These are phyloP conservation scores for Allium sativum DNA, from an alignment of 106 monocot genomes.

Conservation along the genomic window DNA sequence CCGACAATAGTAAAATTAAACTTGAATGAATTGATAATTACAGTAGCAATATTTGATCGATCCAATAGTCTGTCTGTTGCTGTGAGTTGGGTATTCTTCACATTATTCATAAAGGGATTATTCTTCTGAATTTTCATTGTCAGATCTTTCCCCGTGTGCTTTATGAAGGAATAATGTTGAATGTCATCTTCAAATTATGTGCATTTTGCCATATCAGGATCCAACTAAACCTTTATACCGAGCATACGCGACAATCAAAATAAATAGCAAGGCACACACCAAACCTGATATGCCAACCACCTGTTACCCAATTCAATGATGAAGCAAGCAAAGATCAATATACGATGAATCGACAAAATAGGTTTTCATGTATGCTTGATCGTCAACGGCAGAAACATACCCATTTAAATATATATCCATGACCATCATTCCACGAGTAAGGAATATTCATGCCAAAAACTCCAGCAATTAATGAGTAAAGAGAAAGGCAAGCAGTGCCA, in stretches of 20 bases:
- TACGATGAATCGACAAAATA: background rate
- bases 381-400: constrained; percentile 10
- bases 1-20: too few species aligned
- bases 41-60: too few species aligned
- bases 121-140: too few species aligned
- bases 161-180: too few species aligned
- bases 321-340: background rate
- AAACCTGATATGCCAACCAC: constrained; percentile 56
- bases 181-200: background rate
- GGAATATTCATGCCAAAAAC: constrained; percentile 99
- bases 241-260: constrained; percentile 66
- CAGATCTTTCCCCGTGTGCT: too few species aligned
- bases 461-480: constrained; percentile 82
- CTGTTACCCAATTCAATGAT: constrained; percentile 18
- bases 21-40: too few species aligned
- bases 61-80: too few species aligned
- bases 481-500: constrained; percentile 63
- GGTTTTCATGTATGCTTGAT: too few species aligned
- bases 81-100: too few species aligned
- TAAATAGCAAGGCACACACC: constrained; percentile 32
- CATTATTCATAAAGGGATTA: too few species aligned
- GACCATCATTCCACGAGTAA: constrained; percentile 69
- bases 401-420: constrained; percentile 60
- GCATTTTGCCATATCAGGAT: constrained; percentile 22
- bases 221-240: constrained; percentile 89